Evolutionary conservation across 768 basidiomycete genomes (phyloP).

Genomic region (Mycena indigotica): DNA sequence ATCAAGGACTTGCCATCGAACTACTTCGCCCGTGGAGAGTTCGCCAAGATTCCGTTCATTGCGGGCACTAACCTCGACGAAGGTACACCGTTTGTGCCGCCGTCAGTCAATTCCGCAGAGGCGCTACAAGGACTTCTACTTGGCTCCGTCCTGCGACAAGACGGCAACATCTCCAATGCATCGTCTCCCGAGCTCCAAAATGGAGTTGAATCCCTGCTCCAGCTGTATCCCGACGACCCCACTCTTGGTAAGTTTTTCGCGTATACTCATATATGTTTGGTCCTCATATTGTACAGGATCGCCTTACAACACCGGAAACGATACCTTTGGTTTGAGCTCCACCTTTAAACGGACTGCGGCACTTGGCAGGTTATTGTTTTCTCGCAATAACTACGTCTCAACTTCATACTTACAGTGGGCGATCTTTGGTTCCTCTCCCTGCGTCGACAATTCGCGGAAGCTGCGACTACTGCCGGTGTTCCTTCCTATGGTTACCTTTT

Average conservation of each 20-base stretch:
- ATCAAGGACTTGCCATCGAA: slow-evolving; percentile 38
- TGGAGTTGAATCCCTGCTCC: slow-evolving; percentile 27
- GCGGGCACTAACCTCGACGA: slow-evolving; percentile 47
- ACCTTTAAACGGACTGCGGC: slow-evolving; percentile 41
- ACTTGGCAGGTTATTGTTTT: slow-evolving; percentile 14
- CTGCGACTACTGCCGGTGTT: slow-evolving; percentile 41
- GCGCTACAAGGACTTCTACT: slow-evolving; percentile 23
- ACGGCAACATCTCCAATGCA: slow-evolving; percentile 13
- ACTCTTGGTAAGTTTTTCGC: slow-evolving; percentile 25
- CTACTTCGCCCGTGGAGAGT: slow-evolving; percentile 32
- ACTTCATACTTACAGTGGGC: slow-evolving; percentile 26
- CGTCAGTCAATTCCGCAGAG: slow-evolving; percentile 26
- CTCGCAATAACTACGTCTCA: neutral
- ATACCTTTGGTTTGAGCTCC: slow-evolving; percentile 43
- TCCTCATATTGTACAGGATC: neutral
- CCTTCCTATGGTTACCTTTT: slow-evolving; percentile 48
- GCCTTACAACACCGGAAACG: slow-evolving; percentile 43
- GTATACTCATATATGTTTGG: neutral
- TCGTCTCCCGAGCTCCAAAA: slow-evolving; percentile 16
- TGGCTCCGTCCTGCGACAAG: slow-evolving; percentile 25
- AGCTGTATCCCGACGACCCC: slow-evolving; percentile 45
- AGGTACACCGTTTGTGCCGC: slow-evolving; percentile 36
- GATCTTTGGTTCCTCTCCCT: slow-evolving; percentile 42
- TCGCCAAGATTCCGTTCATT: slow-evolving; percentile 44
- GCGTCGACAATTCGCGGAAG: slow-evolving; percentile 43